A percentile compares a stretch with the other conserved stretches of the same genome.
These are phyloP conservation scores for Vicia villosa DNA, from an alignment of 306 rosid species.

Conservation along the genomic window DNA sequence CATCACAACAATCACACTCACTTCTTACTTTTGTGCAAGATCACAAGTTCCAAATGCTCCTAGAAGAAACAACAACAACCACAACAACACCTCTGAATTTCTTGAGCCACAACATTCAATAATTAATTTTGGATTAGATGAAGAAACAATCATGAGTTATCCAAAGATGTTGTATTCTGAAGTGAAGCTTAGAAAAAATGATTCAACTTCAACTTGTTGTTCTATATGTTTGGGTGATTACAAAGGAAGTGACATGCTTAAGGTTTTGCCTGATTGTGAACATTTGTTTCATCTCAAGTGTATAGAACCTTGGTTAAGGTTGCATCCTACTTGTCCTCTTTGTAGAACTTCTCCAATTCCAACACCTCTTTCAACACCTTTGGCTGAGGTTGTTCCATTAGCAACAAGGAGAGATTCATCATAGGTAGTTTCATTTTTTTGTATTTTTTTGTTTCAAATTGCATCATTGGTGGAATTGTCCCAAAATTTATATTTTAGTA, in stretches of 20 bases:
- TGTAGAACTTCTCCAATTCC: slow-evolving; percentile 92
- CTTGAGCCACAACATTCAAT: slow-evolving; percentile 47
- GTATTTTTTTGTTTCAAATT: neutral
- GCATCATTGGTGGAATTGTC: neutral
- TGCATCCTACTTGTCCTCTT: slow-evolving; percentile 86
- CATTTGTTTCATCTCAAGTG: slow-evolving; percentile 78
- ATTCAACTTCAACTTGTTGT: slow-evolving; percentile 62
- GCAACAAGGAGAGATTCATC: slow-evolving; percentile 58
- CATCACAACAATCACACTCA: slow-evolving; percentile 80
- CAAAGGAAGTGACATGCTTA: slow-evolving; percentile 54
- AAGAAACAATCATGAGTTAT: slow-evolving; percentile 60
- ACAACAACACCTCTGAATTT: neutral
- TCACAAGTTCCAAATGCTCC: slow-evolving; percentile 30
- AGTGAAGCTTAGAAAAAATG: slow-evolving; percentile 49
- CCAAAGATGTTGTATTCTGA: slow-evolving; percentile 78
- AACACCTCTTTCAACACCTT: slow-evolving; percentile 88
- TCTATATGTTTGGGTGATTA: slow-evolving; percentile 87
- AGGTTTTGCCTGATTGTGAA: slow-evolving; percentile 77
- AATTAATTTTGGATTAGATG: slow-evolving; percentile 73
- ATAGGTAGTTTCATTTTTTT: slow-evolving; percentile 17
- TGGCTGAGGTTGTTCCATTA: slow-evolving; percentile 87
- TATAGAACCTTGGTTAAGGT: slow-evolving; percentile 84
- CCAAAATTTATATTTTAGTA: neutral
- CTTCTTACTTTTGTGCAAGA: slow-evolving; percentile 80
- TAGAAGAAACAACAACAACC: slow-evolving; percentile 16